Conservation (phyloP, 768 basidiomycete species). For the Xerocomellus dryophilus region DNA sequence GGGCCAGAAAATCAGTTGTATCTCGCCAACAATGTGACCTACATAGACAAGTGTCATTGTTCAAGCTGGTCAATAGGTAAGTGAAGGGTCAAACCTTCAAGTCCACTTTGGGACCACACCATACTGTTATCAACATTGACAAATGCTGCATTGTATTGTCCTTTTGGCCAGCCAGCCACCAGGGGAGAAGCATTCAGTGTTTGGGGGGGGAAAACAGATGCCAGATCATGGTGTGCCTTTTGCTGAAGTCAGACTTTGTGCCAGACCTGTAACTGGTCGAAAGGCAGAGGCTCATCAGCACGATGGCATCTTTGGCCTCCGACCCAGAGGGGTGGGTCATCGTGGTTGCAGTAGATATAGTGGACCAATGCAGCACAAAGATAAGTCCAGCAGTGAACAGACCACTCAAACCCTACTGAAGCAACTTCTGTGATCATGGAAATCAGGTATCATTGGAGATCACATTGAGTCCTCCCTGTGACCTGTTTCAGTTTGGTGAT, state of each 20-base stretch:
- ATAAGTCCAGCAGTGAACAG: slow-evolving; percentile 2
- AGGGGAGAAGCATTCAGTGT: slow-evolving; percentile 25
- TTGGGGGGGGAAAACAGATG: not conserved
- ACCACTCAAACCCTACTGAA: not conserved
- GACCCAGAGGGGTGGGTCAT: not conserved
- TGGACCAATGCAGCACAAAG: slow-evolving; percentile 25
- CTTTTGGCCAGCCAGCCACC: slow-evolving; percentile 16
- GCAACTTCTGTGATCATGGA: not conserved
- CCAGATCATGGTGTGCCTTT: slow-evolving; percentile 12
- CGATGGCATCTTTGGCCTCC: not conserved
- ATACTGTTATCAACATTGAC: slow-evolving; percentile 18
- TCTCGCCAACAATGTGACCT: slow-evolving; percentile 16
- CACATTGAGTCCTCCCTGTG: not conserved
- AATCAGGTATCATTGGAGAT: not conserved
- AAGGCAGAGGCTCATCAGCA: slow-evolving; percentile 19
- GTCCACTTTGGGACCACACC: slow-evolving; percentile 12
- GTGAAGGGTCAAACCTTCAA: slow-evolving; percentile 3
- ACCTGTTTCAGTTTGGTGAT: not conserved
- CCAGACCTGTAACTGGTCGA: slow-evolving; percentile 31
- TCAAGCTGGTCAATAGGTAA: not conserved
- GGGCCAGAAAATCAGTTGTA: slow-evolving; percentile 16
- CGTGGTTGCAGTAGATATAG: slow-evolving; percentile 5
- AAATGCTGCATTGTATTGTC: slow-evolving; percentile 22
- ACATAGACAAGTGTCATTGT: not conserved
- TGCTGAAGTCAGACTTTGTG: slow-evolving; percentile 22